Evolutionary conservation across 1,139 yeast genomes (phyloP).

Genomic region (Taphrina communis): DNA sequence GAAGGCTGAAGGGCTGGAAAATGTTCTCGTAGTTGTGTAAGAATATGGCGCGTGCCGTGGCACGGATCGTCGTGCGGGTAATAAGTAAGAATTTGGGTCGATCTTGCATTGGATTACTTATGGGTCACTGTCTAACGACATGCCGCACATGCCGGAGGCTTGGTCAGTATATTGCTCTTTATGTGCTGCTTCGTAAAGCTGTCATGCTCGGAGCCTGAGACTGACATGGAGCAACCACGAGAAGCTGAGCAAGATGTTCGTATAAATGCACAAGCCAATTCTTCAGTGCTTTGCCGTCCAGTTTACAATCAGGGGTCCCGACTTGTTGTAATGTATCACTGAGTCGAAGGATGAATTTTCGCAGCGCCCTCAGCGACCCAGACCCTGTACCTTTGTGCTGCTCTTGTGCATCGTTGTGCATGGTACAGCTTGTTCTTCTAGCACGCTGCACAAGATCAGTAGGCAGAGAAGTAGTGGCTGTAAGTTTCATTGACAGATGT

Average conservation of each 20-base stretch:
- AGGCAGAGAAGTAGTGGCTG: slow-evolving; percentile 15
- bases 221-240: neutral
- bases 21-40: neutral
- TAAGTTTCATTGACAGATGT: slow-evolving; percentile 24
- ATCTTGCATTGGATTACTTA: too few species aligned
- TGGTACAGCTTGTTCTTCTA: neutral
- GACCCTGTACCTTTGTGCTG: slow-evolving; percentile 1
- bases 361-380: neutral
- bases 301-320: neutral
- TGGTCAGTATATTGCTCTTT: too few species aligned
- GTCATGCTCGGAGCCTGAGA: neutral
- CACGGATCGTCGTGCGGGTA: neutral
- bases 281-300: slow-evolving; percentile 19
- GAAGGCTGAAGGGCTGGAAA: slow-evolving; percentile 23
- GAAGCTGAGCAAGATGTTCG: slow-evolving; percentile 30
- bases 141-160: too few species aligned
- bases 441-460: slow-evolving; percentile 1
- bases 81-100: too few species aligned
- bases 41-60: slow-evolving; percentile 1
- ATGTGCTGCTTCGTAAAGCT: neutral
- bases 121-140: too few species aligned
- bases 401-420: neutral
- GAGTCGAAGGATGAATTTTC: slow-evolving; percentile 13
- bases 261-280: slow-evolving; percentile 40
- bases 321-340: slow-evolving; percentile 7